phyloP scores from a whole-genome alignment of 176 grass and related monocot genomes.

The Avena eriantha region DNA sequence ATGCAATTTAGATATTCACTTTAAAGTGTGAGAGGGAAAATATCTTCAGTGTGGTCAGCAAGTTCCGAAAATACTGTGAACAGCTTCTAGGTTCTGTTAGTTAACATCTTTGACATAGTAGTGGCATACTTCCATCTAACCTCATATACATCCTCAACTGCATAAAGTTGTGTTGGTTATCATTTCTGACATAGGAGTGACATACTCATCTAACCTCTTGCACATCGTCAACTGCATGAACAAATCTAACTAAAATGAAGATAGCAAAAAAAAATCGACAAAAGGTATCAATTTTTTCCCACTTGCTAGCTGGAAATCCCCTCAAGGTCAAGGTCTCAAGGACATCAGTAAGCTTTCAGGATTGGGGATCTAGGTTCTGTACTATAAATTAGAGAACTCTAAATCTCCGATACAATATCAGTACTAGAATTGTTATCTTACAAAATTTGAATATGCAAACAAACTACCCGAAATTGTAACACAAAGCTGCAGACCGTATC shows the following conservation, averaged over 20 bases:
- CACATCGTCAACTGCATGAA: not conserved
- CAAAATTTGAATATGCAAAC: not conserved
- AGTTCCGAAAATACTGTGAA: not conserved
- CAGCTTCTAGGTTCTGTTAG: not conserved
- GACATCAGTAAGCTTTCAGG: not conserved
- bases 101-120: conserved; percentile 1
- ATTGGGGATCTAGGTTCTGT: not conserved
- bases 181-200: not conserved
- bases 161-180: not conserved
- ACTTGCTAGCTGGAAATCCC: conserved; percentile 2
- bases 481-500: not conserved
- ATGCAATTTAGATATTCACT: not conserved
- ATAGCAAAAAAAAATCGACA: not conserved
- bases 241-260: conserved; percentile 15
- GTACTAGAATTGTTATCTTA: too few species aligned
- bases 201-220: not conserved
- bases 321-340: not conserved
- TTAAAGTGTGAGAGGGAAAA: not conserved
- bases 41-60: not conserved
- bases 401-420: not conserved
- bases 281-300: not conserved
- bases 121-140: not conserved
- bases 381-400: not conserved
- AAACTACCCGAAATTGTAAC: not conserved
- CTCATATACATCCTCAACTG: not conserved